Conservation (phyloP, 768 basidiomycete species). For the Mycena leptocephala region DNA sequence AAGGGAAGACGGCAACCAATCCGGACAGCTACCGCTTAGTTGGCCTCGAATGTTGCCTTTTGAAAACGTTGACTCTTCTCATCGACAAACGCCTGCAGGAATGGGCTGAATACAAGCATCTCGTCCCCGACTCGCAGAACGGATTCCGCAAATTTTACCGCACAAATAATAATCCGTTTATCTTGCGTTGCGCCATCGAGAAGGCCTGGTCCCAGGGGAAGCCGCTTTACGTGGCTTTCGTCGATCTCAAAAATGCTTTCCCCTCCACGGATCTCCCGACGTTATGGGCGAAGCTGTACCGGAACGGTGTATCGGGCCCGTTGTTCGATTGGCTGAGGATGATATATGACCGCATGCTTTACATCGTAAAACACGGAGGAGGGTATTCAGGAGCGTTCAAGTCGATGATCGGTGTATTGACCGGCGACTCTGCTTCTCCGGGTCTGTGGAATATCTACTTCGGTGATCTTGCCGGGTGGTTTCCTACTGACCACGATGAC, state of each 20-base stretch:
- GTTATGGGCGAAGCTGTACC: conserved; percentile 47
- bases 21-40: too few relatives aligned
- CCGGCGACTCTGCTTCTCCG: conserved; percentile 46
- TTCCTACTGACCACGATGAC: conserved; percentile 33
- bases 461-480: conserved; percentile 1
- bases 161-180: too few relatives aligned
- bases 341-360: conserved; percentile 40
- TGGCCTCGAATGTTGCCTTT: too few relatives aligned
- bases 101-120: too few relatives aligned
- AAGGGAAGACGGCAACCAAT: too few relatives aligned
- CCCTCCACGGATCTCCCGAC: conserved; percentile 49
- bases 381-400: conserved; percentile 34
- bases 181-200: conserved; percentile 41
- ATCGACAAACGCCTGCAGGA: too few relatives aligned
- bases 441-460: conserved; percentile 43
- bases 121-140: too few relatives aligned
- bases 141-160: too few relatives aligned
- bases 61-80: too few relatives aligned
- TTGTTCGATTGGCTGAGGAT: conserved; percentile 48
- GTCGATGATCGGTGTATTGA: conserved; percentile 43
- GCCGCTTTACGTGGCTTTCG: conserved; percentile 43
- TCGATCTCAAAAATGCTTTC: conserved; percentile 53
- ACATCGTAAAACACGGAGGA: conserved; percentile 33
- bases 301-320: conserved; percentile 39
- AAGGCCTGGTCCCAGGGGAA: conserved; percentile 32